Base-by-base conservation (phyloP, 805 yeast species). In the Isabelozyma pseudorhagii region DNA sequence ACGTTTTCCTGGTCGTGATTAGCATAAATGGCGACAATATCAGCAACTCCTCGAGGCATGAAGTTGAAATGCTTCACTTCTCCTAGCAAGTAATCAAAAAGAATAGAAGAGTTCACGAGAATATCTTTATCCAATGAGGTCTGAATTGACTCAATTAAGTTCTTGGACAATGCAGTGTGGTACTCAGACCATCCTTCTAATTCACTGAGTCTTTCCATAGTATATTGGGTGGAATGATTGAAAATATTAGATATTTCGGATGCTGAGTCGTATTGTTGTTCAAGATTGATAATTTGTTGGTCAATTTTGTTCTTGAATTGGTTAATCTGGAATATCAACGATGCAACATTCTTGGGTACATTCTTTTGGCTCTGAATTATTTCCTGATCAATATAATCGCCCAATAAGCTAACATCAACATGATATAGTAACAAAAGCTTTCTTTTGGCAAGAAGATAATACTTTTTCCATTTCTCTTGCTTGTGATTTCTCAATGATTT, bases 161-260 rank as follows among this genome's bases (percentile, higher is more conserved):
- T 58, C 13, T 78, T 74, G 49, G 77, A 80, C 0, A 73, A 50
- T 1, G 60, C 47, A 3, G 78, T 67, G 61, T 82, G 81, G 31
- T 61, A 56, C 0, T 69, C 72, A 13, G 70, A 56, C 91, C 92
- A 87, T 4, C 77, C 68, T 34, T 82, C 85, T 55, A 78, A 62
- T 47, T 84, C 85, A 39, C 69, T 59, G 15, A 85, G 61, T 47
- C 74, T 74, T 34, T 68, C 66, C n/a, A 80, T 56, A 4, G 80
- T 71, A n/a, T 72, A 75, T 4, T 64, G 65, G 1, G 79, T 68
- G 5, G 84, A 74, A 13, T 75, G 77, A 29, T 67, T 61, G 11
- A 82, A 58, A 4, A 82, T 77, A 38, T 72, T 64, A 54, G 85
- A 89, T 5, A 82, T 58, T 43, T 83, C 87, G 7, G 72, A 70